Evolutionary conservation across 2,329 filamentous ascomycete genomes (phyloP).

Genomic region (Aspergillus udagawae): DNA sequence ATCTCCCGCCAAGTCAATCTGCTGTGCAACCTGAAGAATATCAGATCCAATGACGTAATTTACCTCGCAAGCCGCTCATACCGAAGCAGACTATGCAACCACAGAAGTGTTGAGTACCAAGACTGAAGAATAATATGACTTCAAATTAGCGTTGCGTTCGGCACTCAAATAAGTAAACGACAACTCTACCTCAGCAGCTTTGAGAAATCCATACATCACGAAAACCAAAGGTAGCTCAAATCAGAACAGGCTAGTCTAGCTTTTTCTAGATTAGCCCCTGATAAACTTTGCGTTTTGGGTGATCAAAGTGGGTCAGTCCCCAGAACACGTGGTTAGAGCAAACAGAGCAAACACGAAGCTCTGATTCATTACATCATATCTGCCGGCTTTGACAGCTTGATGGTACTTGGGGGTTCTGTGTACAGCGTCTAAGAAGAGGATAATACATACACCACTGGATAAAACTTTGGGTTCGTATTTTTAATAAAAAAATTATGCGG

Average conservation of each 20-base stretch:
- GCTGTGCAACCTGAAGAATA: not conserved
- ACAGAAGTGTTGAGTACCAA: not conserved
- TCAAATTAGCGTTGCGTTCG: not conserved
- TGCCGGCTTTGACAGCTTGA: not conserved
- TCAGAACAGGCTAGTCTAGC: slow-evolving; percentile 6
- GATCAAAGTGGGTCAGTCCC: slow-evolving; percentile 15
- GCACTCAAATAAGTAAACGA: not conserved
- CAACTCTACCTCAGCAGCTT: not conserved
- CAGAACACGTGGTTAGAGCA: slow-evolving; percentile 16
- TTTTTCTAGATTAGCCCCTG: slow-evolving; percentile 8
- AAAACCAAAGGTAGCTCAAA: not conserved
- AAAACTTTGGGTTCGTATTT: not conserved
- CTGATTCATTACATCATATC: slow-evolving; percentile 15
- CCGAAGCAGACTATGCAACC: not conserved
- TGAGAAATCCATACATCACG: not conserved
- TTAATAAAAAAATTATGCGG: slow-evolving; percentile 25
- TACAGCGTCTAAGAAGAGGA: not conserved
- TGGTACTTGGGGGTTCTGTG: not conserved
- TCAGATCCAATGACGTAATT: not conserved
- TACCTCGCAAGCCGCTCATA: not conserved
- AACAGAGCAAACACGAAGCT: slow-evolving; percentile 12
- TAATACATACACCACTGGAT: not conserved
- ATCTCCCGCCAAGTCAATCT: not conserved
- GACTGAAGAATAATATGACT: not conserved
- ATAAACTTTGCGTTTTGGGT: slow-evolving; percentile 17